Evolutionary conservation across 2,329 filamentous ascomycete genomes (phyloP).

Genomic region (Xylariaceae sp.): DNA sequence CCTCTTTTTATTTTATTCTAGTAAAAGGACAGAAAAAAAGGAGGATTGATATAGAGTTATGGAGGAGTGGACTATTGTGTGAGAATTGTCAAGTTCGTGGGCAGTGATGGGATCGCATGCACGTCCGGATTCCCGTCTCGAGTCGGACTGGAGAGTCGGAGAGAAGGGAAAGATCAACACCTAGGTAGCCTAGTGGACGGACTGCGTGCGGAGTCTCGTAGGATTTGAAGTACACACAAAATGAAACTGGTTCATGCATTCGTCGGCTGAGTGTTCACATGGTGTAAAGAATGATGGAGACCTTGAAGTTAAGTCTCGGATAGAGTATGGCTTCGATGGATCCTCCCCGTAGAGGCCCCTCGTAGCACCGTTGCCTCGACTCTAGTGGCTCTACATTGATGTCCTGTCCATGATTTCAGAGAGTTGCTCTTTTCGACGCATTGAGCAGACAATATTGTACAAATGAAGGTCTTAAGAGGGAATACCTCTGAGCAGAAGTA

Average conservation of each 20-base stretch:
- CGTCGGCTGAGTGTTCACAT: too few species aligned
- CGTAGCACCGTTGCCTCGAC: too few species aligned
- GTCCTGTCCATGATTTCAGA: too few species aligned
- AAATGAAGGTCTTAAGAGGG: neutral
- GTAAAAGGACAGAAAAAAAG: neutral
- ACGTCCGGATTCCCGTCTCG: neutral
- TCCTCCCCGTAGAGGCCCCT: too few species aligned
- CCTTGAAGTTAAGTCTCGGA: too few species aligned
- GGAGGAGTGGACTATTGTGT: constrained; percentile 4
- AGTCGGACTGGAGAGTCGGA: constrained; percentile 4
- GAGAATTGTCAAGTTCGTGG: constrained; percentile 3
- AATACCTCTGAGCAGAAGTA: neutral
- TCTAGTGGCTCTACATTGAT: too few species aligned
- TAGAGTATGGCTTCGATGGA: too few species aligned
- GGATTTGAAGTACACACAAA: constrained; percentile 12
- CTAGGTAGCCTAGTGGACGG: constrained; percentile 10
- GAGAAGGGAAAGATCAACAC: constrained; percentile 8
- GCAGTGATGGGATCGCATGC: constrained; percentile 1
- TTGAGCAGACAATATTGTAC: neutral
- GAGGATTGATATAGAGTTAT: constrained; percentile 3
- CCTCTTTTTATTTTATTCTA: neutral
- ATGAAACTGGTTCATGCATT: too few species aligned
- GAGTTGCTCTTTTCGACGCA: neutral
- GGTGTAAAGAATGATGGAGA: too few species aligned
- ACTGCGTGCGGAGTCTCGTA: constrained; percentile 16